Percentiles rank a stretch among this genome's conserved stretches.
These are phyloP conservation scores for Camelina neglecta DNA, from an alignment of 345 rosid species.

Conservation along the genomic window DNA sequence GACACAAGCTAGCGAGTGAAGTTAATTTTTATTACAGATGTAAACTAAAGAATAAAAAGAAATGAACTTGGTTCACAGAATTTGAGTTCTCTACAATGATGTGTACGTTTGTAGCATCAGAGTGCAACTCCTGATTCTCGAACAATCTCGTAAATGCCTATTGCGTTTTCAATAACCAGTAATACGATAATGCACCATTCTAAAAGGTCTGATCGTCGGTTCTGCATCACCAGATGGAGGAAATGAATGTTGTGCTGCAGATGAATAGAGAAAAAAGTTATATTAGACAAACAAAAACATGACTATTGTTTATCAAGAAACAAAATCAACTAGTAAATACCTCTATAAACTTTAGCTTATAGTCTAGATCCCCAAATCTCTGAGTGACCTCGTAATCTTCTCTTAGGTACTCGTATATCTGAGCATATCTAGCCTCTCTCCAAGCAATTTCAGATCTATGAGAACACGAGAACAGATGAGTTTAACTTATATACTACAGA, in stretches of 20 bases:
- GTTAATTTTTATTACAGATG: constrained; percentile 38
- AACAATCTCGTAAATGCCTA: constrained; percentile 75
- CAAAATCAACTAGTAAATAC: constrained; percentile 43
- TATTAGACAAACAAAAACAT: not conserved
- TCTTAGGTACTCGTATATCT: constrained; percentile 82
- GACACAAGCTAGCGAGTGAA: constrained; percentile 22
- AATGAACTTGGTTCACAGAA: constrained; percentile 7
- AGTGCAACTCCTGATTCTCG: constrained; percentile 53
- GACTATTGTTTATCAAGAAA: not conserved
- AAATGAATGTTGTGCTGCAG: constrained; percentile 95
- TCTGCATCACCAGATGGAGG: constrained; percentile 90
- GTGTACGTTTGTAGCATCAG: constrained; percentile 26
- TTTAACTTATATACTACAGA: not conserved
- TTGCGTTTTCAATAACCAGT: constrained; percentile 66
- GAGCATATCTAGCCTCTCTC: constrained; percentile 94
- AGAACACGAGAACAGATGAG: constrained; percentile 27
- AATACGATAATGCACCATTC: constrained; percentile 94
- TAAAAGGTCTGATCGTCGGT: constrained; percentile 75
- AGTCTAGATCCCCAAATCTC: constrained; percentile 83
- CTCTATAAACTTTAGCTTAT: constrained; percentile 92
- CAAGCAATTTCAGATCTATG: constrained; percentile 94
- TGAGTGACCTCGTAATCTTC: constrained; percentile 95
- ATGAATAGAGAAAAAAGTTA: not conserved
- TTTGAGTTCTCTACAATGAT: constrained; percentile 16
- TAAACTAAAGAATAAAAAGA: constrained; percentile 26